Base-by-base conservation (phyloP, 192 early-diverging fungal species). In the Coemansia sp. region DNA sequence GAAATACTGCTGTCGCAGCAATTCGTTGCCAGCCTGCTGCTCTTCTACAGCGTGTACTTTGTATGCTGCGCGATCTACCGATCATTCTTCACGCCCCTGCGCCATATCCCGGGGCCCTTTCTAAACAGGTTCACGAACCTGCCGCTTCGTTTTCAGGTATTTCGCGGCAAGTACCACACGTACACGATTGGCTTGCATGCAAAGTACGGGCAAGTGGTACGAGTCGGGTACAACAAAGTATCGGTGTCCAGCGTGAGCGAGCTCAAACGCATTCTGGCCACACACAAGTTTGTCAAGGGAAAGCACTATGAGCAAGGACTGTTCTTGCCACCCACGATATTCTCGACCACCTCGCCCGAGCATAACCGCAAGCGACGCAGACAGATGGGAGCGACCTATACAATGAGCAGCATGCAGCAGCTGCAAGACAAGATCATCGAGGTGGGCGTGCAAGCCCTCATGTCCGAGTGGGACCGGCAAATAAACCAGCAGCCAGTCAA, bases 181-280 rank as follows among this genome's bases (percentile, higher is more conserved):
- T 70, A 70, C 36, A 41, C 64, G 3, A 28, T 40, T 6, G 1
- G 3, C 14, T 37, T 74, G 3, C 78, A 80, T 34, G 41, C 17
- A 0, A 8, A 60, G 12, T 80, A 76, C 18, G 73, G 79, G 7
- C 45, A 64, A 11, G 28, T 76, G 11, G 73, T 76, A n/a, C 73
- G 79, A 18, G 41, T 76, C 0, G 69, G 68, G 14, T 21, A 31
- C n/a, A 55, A 58, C 60, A 54, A 63, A 20, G 62, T 76, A 36
- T 69, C 71, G 2, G 45, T 80, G 1, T 32, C 56, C 45, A 58
- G 54, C 40, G 47, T 47, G 0, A 12, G 31, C 5, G 60, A 68
- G 11, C 21, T 65, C 2, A 64, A 65, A 11, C 54, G 51, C 11
- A 57, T 80, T 3, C 53, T 76, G 0, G 41, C 73, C 1, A 60